Evolutionary conservation across 352 stramenopile species (phyloP).

Genomic region (Blastocystis sp.): DNA sequence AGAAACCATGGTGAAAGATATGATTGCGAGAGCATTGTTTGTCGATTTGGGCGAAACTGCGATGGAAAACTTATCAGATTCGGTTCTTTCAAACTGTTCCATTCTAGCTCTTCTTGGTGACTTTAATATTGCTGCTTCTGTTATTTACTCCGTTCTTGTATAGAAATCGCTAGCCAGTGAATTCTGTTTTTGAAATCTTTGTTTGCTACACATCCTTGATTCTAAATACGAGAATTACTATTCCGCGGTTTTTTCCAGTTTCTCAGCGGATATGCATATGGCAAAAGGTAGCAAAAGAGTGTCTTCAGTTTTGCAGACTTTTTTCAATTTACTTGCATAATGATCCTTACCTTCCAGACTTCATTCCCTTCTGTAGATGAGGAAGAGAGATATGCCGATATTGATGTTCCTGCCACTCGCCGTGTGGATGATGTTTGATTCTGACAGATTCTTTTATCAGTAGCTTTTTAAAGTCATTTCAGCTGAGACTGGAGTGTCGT

Average conservation of each 20-base stretch:
- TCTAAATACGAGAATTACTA: background rate
- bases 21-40: background rate
- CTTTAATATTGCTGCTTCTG: background rate
- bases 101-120: background rate
- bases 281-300: background rate
- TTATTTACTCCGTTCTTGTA: background rate
- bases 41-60: background rate
- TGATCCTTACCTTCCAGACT: conserved; percentile 53
- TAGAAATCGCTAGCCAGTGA: too few relatives aligned
- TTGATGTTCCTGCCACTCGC: conserved; percentile 1
- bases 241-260: background rate
- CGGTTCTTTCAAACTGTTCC: too few relatives aligned
- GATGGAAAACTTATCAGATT: background rate
- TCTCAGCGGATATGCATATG: background rate
- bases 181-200: background rate
- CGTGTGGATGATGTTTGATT: conserved; percentile 28
- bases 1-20: background rate
- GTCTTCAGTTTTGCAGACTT: background rate
- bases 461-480: conserved; percentile 51
- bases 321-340: background rate
- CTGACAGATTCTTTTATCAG: background rate
- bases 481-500: conserved; percentile 32
- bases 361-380: conserved; percentile 41
- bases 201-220: background rate
- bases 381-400: conserved; percentile 2